phyloP scores from a whole-genome alignment of 164 flowering plant genomes.

The Paratinospora sagittata region DNA sequence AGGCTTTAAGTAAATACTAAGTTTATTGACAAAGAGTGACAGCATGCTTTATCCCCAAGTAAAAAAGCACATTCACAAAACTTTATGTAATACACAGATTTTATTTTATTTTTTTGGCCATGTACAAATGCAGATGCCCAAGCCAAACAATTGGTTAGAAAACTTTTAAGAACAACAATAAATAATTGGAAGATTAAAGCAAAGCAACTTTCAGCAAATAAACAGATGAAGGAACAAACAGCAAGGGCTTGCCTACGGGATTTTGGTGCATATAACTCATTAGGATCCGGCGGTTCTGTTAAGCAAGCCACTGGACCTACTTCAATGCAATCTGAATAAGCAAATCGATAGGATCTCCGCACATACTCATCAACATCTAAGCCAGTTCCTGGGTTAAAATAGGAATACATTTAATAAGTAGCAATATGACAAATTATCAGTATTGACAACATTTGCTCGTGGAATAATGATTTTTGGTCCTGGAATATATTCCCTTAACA shows the following conservation, averaged over 20 bases:
- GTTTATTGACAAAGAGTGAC: no score
- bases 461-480: no score
- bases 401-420: conserved; percentile 1
- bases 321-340: conserved; percentile 95
- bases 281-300: conserved; percentile 95
- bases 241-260: conserved; percentile 62
- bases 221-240: neutral
- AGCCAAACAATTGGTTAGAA: neutral
- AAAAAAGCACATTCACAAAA: neutral
- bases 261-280: conserved; percentile 79
- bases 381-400: conserved; percentile 66
- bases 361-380: conserved; percentile 98
- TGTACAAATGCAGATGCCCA: neutral
- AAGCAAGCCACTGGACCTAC: conserved; percentile 83
- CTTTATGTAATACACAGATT: neutral
- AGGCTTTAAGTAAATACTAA: no score
- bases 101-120: neutral
- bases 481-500: no score
- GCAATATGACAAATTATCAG: neutral
- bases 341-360: conserved; percentile 87
- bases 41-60: neutral
- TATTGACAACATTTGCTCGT: neutral
- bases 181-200: neutral
- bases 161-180: neutral
- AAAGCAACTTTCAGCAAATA: neutral